Conservation (phyloP, 306 rosid species). For the Spatholobus suberectus region DNA sequence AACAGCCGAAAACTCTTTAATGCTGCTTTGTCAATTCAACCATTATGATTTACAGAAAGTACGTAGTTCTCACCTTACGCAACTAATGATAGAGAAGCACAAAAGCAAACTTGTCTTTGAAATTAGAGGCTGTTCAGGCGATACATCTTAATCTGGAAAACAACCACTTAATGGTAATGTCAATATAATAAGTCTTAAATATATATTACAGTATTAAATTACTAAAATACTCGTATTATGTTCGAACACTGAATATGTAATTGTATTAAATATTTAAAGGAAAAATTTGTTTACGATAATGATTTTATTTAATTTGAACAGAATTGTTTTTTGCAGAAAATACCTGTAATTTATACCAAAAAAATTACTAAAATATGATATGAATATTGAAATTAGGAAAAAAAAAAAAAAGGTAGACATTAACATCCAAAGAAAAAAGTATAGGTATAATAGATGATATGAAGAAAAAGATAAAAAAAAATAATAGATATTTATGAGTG, state of each 20-base stretch:
- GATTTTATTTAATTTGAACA: too few species aligned
- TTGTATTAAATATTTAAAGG: too few species aligned
- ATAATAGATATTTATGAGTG: too few species aligned
- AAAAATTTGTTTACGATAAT: too few species aligned
- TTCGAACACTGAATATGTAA: too few species aligned
- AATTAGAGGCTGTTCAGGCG: neutral
- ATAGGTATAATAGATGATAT: too few species aligned
- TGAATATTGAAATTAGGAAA: neutral
- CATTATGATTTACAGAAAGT: conserved; percentile 25
- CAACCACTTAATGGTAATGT: neutral
- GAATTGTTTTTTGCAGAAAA: too few species aligned
- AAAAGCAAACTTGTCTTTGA: neutral
- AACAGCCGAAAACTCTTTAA: conserved; percentile 11
- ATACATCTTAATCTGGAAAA: neutral
- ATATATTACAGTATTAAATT: neutral
- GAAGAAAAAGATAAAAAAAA: too few species aligned
- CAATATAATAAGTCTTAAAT: neutral
- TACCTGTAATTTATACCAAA: too few species aligned
- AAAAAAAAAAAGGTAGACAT: neutral
- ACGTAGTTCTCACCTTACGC: neutral
- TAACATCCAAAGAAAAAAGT: too few species aligned
- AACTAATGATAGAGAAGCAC: neutral
- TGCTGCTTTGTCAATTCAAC: conserved; percentile 37
- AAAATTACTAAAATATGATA: neutral
- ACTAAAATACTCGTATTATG: too few species aligned